These are phyloP conservation scores for Rhizopus sp. DNA, from an alignment of 371 early-diverging fungal species.

Conservation along the genomic window DNA sequence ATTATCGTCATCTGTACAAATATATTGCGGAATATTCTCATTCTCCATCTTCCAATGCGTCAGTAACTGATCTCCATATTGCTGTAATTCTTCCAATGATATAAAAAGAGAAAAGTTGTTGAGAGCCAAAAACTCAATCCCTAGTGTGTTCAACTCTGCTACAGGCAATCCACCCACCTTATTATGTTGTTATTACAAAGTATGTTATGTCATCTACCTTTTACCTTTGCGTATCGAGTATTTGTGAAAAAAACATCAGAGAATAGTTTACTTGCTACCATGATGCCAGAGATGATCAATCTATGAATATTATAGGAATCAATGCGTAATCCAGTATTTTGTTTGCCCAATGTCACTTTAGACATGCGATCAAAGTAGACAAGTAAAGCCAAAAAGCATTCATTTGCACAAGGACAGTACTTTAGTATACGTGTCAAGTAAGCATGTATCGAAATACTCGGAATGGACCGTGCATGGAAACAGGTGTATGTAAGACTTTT, in stretches of 20 bases:
- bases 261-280: conserved; percentile 83
- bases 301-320: conserved; percentile 91
- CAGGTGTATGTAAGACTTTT: conserved; percentile 47
- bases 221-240: conserved; percentile 82
- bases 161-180: conserved; percentile 91
- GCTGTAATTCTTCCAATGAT: conserved; percentile 74
- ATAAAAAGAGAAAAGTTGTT: conserved; percentile 80
- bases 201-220: not conserved
- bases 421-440: conserved; percentile 86
- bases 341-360: conserved; percentile 41
- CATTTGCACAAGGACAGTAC: conserved; percentile 90
- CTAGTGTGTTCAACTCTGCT: conserved; percentile 85
- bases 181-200: conserved; percentile 2
- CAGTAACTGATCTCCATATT: conserved; percentile 73
- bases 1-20: not conserved
- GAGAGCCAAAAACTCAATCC: conserved; percentile 78
- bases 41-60: conserved; percentile 57
- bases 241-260: conserved; percentile 93
- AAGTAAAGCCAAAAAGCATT: conserved; percentile 79
- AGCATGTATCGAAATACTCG: conserved; percentile 81
- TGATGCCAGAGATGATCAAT: conserved; percentile 79
- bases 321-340: conserved; percentile 62
- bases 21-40: conserved; percentile 3
- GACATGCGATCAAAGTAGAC: conserved; percentile 84
- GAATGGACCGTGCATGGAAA: conserved; percentile 88